These are phyloP conservation scores for Cladosporium sp. DNA, from an alignment of 2,329 filamentous ascomycete species.

Conservation along the genomic window DNA sequence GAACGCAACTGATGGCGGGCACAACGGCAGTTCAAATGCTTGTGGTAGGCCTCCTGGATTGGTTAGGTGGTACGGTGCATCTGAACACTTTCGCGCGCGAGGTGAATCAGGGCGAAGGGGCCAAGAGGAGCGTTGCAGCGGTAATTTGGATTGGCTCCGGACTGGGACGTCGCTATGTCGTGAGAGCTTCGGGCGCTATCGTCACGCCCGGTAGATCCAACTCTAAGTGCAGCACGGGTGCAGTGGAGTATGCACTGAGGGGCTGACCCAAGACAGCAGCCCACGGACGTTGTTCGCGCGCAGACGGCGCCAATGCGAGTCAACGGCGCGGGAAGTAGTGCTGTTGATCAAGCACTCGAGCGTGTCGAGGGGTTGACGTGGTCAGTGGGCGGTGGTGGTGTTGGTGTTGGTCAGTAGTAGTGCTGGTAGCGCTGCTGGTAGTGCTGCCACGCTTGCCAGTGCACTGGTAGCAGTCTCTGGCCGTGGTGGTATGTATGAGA, in stretches of 20 bases:
- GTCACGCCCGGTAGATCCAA: slow-evolving; percentile 13
- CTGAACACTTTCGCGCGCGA: slow-evolving; percentile 14
- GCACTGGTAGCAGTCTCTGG: no score
- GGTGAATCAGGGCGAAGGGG: slow-evolving; percentile 13
- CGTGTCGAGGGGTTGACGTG: no score
- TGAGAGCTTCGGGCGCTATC: slow-evolving; percentile 14
- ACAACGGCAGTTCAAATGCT: slow-evolving; percentile 12
- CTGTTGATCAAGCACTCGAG: no score
- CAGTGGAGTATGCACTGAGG: slow-evolving; percentile 8
- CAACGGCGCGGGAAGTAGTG: slow-evolving; percentile 10
- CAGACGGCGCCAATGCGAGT: slow-evolving; percentile 9
- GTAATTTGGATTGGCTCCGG: slow-evolving; percentile 14
- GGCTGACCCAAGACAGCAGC: slow-evolving; percentile 12
- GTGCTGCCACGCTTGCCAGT: no score
- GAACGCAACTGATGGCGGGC: slow-evolving; percentile 10
- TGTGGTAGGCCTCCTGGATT: slow-evolving; percentile 11
- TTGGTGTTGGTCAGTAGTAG: no score
- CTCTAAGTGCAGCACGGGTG: slow-evolving; percentile 11
- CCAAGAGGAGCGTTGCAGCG: slow-evolving; percentile 13
- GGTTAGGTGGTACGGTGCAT: slow-evolving; percentile 8
- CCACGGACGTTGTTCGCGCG: slow-evolving; percentile 2
- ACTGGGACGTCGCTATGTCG: slow-evolving; percentile 11
- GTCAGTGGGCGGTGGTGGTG: no score
- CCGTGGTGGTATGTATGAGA: background rate
- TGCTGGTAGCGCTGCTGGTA: no score